These are phyloP conservation scores for Wallacemonas rigidus DNA, from an alignment of 208 protist species.

Conservation along the genomic window DNA sequence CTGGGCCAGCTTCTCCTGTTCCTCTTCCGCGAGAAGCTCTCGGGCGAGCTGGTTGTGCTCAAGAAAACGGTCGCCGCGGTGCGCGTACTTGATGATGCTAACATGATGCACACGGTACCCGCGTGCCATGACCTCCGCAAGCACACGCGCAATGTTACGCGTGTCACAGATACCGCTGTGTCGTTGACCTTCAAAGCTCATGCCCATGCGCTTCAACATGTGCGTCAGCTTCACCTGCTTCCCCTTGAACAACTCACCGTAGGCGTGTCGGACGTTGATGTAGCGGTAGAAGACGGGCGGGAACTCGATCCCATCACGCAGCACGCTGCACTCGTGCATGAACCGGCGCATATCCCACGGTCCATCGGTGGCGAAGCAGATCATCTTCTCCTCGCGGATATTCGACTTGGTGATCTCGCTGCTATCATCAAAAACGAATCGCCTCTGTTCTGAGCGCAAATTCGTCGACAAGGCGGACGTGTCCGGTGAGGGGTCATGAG, in stretches of 20 bases:
- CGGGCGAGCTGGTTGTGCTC: slow-evolving; percentile 33
- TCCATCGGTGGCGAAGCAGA: slow-evolving; percentile 88
- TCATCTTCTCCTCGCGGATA: slow-evolving; percentile 52
- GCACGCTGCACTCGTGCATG: slow-evolving; percentile 85
- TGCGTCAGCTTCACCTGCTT: slow-evolving; percentile 72
- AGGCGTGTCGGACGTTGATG: slow-evolving; percentile 86
- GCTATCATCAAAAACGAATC: slow-evolving; percentile 55
- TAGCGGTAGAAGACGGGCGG: slow-evolving; percentile 90
- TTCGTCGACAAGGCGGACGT: slow-evolving; percentile 35
- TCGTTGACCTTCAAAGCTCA: slow-evolving; percentile 76
- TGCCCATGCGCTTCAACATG: slow-evolving; percentile 74
- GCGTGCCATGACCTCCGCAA: slow-evolving; percentile 75
- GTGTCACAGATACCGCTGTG: slow-evolving; percentile 92
- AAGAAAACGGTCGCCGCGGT: slow-evolving; percentile 36
- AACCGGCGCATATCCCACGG: slow-evolving; percentile 93
- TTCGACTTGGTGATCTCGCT: slow-evolving; percentile 25
- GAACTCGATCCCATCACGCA: slow-evolving; percentile 74
- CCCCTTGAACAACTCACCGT: slow-evolving; percentile 58
- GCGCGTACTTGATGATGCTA: slow-evolving; percentile 71
- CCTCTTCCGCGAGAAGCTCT: slow-evolving; percentile 64
- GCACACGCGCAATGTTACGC: slow-evolving; percentile 87
- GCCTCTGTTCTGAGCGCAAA: slow-evolving; percentile 50
- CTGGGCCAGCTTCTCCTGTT: slow-evolving; percentile 21
- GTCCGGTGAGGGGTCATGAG: slow-evolving; percentile 24
- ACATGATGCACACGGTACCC: slow-evolving; percentile 77